A percentile compares a stretch with the other conserved stretches of the same genome.
These are phyloP conservation scores for Fusarium proliferatum DNA, from an alignment of 2,329 filamentous ascomycete genomes.

Conservation along the genomic window DNA sequence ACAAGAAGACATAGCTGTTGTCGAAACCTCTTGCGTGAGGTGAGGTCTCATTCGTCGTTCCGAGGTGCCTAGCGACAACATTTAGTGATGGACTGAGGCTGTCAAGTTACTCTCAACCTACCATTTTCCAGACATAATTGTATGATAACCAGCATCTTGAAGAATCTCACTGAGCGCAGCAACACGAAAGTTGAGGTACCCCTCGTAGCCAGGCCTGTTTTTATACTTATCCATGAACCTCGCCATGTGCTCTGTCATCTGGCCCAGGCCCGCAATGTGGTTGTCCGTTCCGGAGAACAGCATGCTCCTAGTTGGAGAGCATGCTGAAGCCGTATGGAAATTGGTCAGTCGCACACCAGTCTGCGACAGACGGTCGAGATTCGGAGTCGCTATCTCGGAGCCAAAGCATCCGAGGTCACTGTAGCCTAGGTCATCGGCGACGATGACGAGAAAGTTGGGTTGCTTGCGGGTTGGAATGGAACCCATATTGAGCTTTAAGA, in stretches of 20 bases:
- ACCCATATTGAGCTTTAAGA: background rate
- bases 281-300: constrained; percentile 70
- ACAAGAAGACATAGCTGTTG: constrained; percentile 55
- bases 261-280: constrained; percentile 64
- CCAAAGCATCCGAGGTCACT: constrained; percentile 56
- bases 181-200: constrained; percentile 6
- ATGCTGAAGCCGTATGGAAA: constrained; percentile 69
- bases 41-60: constrained; percentile 15
- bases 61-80: constrained; percentile 24
- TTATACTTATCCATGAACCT: background rate
- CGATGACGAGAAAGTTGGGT: constrained; percentile 46
- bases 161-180: constrained; percentile 9
- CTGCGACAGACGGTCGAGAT: constrained; percentile 62
- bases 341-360: constrained; percentile 65
- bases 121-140: constrained; percentile 18
- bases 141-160: constrained; percentile 3
- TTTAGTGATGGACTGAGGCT: background rate
- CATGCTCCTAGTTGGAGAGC: constrained; percentile 68
- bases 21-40: constrained; percentile 52
- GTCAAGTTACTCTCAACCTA: background rate
- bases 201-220: constrained; percentile 3
- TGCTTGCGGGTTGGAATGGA: constrained; percentile 49
- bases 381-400: constrained; percentile 67
- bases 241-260: constrained; percentile 57
- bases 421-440: constrained; percentile 46